Evolutionary conservation across 176 grass and related monocot genomes (phyloP), one percentile per base, ranked within the genome.

Genomic region (Guadua angustifolia): DNA sequence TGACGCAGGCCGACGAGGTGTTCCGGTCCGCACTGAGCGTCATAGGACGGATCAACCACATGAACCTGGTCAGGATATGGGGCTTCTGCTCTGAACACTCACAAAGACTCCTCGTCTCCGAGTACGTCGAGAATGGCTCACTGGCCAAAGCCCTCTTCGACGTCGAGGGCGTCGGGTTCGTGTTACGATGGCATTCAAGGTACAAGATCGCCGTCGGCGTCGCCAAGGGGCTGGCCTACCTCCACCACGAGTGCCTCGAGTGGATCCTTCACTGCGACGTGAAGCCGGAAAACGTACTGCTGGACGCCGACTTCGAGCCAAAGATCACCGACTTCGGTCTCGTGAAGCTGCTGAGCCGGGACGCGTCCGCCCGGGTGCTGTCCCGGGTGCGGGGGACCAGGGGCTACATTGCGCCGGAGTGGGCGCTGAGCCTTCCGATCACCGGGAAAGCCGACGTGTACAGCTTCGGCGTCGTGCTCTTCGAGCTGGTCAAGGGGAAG

Each of bases 211-310:
- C 86, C 0, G 62, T 89, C 10, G 94, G 90, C 4, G 78, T 94
- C 2, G 87, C 90, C 55, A 90, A 88, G 77, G 90, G 87, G 6
- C 72, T 94, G 32, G 85, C 87, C 0, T 92, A 96, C 61, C 91
- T 93, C 10, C 94, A 96, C 73, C 94, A 96, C 24, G 86, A 91
- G 57, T 96, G 94, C 64, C 88, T 93, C 1, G 91, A 96, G 77
- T 93, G 94, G 91, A 77, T 96, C 71, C 86, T 96, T 52, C 94
- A 96, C 61, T 93, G 94, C 71, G 89, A 93, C 43, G 78, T 96
- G 42, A 96, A 96, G 74, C 94, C 94, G 24, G 91, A 96, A 82
- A 96, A 93, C 39, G 93, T 96, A 42, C 88, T 95, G 35, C 83
- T 96, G 10, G 91, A 91, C 67, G 49, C 35, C 4, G 91, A 93